Base-by-base conservation (phyloP, 2,329 filamentous ascomycete species). In the Coniochaeta sp. region DNA sequence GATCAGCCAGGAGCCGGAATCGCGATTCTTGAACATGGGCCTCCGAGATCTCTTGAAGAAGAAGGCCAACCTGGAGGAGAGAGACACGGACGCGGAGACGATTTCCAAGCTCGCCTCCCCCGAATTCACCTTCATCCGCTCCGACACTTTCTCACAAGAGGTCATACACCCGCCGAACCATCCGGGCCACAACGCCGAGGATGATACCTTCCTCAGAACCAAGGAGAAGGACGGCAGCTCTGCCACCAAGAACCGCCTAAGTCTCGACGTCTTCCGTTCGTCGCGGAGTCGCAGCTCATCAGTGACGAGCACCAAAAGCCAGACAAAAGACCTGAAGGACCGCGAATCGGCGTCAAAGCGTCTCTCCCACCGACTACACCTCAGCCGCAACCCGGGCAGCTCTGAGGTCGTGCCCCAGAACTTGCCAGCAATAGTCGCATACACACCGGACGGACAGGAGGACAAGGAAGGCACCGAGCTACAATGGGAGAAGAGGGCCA, bases 401-500 rank as follows among this genome's bases (percentile, higher is more conserved):
- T 91, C 91, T 62, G 83, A 87, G 26, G 88, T 90, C 72, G 83
- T 98, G 40, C 93, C 95, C 1, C 74, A 82, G 59, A 83, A 96
- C 74, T 81, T 98, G 58, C 93, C 93, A 24, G 87, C 88, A 63
- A 91, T 96, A 61, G 76, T 80, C 6, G 38, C 38, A n/a, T 31
- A 40, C 58, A 70, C 69, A 71, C 76, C 65, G 72, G 72, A 76
- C 65, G 71, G 75, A 64, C 75, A 78, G 68, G 72, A 76, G 28
- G 76, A 79, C 58, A 71, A 66, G 61, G 75, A 76, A 54, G 72
- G 68, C 50, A 69, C 72, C 62, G 89, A 96, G 78, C 85, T 85
- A 62, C 83, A 89, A 75, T 99, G 95, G 95, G 95, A 98, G 80
- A 88, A 90, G 77, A 83, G 93, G 62, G 95, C 95, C 31, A 97